A percentile compares a stretch with the other conserved stretches of the same genome.
These are phyloP conservation scores for Davidsoniella neocaledoniae DNA, from an alignment of 2,329 filamentous ascomycete species.

Conservation along the genomic window DNA sequence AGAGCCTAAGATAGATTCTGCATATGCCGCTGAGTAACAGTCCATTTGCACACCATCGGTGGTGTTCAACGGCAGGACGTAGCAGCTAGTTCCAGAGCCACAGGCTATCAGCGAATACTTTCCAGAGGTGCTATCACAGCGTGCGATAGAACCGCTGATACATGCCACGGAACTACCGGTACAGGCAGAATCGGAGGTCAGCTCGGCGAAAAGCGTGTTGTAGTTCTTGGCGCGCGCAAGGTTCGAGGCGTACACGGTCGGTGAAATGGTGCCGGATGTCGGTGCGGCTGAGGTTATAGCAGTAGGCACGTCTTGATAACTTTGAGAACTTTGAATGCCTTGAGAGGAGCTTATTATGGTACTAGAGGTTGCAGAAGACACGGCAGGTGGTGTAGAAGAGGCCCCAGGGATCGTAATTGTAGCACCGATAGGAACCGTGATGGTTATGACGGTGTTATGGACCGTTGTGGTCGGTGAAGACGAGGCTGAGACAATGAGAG, in stretches of 20 bases:
- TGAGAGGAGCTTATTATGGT: conserved; percentile 17
- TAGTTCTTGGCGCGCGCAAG: conserved; percentile 27
- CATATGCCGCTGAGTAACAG: conserved; percentile 27
- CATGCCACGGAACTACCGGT: conserved; percentile 32
- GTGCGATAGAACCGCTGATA: conserved; percentile 31
- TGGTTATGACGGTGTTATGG: too few relatives aligned
- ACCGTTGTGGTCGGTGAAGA: not conserved
- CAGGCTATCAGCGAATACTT: conserved; percentile 26
- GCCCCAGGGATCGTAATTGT: not conserved
- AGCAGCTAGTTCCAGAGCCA: conserved; percentile 26
- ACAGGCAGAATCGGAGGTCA: conserved; percentile 32
- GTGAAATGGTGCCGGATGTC: conserved; percentile 24
- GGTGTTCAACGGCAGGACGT: conserved; percentile 36
- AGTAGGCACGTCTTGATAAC: conserved; percentile 24
- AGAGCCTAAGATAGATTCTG: conserved; percentile 26
- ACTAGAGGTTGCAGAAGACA: conserved; percentile 13
- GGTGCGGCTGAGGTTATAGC: conserved; percentile 21
- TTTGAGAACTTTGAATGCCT: too few relatives aligned
- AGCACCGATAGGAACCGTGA: too few relatives aligned
- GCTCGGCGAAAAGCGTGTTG: conserved; percentile 29
- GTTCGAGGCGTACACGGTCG: conserved; percentile 27
- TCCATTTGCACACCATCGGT: conserved; percentile 30
- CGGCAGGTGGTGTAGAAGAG: not conserved
- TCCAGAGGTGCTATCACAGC: conserved; percentile 24
- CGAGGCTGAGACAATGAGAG: not conserved